phyloP scores from a whole-genome alignment of 2,329 filamentous ascomycete genomes.

The Aureobasidium sp. region DNA sequence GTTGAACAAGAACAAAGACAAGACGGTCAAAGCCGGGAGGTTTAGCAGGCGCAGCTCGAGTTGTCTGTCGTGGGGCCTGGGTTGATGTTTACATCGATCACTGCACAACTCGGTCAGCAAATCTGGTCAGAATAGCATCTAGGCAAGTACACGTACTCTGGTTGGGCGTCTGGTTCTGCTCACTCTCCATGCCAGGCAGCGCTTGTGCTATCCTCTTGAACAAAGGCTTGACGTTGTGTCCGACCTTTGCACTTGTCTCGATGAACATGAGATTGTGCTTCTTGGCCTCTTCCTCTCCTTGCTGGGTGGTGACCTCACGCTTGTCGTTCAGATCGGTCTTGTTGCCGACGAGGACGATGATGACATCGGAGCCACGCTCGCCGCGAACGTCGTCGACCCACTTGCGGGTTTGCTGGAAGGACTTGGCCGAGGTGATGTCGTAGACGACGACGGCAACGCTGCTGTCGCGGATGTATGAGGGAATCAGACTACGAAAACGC shows the following conservation, averaged over 20 bases:
- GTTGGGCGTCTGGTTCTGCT: constrained; percentile 67
- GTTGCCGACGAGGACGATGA: constrained; percentile 96
- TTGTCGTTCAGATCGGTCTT: constrained; percentile 99
- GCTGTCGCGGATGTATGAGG: constrained; percentile 96
- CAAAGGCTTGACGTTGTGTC: constrained; percentile 94
- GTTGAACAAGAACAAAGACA: not conserved
- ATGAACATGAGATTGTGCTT: constrained; percentile 98
- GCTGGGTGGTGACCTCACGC: constrained; percentile 89
- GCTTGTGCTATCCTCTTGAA: constrained; percentile 98
- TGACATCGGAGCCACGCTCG: constrained; percentile 95
- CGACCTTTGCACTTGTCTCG: constrained; percentile 95
- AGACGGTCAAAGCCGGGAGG: not conserved
- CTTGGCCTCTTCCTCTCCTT: constrained; percentile 97
- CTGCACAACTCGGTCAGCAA: constrained; percentile 1
- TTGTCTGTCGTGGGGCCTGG: constrained; percentile 15
- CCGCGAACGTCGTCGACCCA: constrained; percentile 98
- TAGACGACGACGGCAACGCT: constrained; percentile 98
- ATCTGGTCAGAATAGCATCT: not conserved
- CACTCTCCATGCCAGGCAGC: constrained; percentile 92
- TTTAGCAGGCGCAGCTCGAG: constrained; percentile 18
- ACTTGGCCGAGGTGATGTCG: constrained; percentile 93
- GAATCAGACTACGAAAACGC: constrained; percentile 92
- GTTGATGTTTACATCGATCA: constrained; percentile 20
- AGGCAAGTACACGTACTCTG: constrained; percentile 59
- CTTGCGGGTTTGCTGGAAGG: constrained; percentile 97